phyloP scores from a whole-genome alignment of 2,329 filamentous ascomycete species.

The Purpureocillium takamizusanense region DNA sequence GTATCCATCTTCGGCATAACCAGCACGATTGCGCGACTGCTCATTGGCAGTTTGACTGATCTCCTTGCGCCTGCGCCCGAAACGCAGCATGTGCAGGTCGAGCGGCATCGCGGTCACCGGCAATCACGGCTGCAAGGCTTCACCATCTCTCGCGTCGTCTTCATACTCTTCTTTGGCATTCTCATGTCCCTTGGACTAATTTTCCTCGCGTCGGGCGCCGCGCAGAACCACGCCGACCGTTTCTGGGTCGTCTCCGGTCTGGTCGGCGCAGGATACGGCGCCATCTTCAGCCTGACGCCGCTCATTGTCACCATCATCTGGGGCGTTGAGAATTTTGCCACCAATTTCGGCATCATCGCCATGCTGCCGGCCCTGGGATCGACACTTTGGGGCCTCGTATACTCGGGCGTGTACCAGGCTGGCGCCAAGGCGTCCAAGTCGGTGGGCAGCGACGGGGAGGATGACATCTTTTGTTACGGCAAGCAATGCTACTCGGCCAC shows the following conservation, averaged over 20 bases:
- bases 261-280: conserved; percentile 87
- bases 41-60: conserved; percentile 84
- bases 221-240: conserved; percentile 65
- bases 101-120: conserved; percentile 11
- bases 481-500: conserved; percentile 69
- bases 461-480: conserved; percentile 67
- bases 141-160: conserved; percentile 66
- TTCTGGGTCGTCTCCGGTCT: conserved; percentile 82
- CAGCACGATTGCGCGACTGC: conserved; percentile 81
- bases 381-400: conserved; percentile 84
- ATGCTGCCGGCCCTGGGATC: conserved; percentile 85
- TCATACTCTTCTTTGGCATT: conserved; percentile 68
- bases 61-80: conserved; percentile 64
- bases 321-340: conserved; percentile 98
- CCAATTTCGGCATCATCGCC: conserved; percentile 93
- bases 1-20: conserved; percentile 88
- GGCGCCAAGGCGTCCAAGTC: conserved; percentile 40
- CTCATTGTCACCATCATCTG: conserved; percentile 96
- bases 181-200: conserved; percentile 69
- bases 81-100: conserved; percentile 46
- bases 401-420: conserved; percentile 69
- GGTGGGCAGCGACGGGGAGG: conserved; percentile 20
- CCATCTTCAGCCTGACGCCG: conserved; percentile 79
- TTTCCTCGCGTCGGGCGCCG: conserved; percentile 64
- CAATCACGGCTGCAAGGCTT: conserved; percentile 29